phyloP scores from a whole-genome alignment of 73 alveolate species.

The Stentor coeruleus region DNA sequence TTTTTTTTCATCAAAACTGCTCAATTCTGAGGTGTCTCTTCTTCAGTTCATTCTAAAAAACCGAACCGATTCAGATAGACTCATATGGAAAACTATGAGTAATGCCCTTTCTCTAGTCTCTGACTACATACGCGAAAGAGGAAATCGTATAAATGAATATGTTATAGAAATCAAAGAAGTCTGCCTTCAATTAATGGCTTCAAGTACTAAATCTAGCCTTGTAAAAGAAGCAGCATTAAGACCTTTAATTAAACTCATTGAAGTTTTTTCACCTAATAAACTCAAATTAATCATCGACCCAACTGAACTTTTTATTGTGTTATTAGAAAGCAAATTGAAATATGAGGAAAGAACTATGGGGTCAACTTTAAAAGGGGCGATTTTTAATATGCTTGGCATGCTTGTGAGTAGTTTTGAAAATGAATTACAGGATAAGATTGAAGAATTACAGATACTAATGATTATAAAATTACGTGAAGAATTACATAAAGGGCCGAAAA shows the following conservation, averaged over 20 bases:
- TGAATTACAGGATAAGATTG: not conserved
- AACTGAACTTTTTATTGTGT: not conserved
- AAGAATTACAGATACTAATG: constrained; percentile 1
- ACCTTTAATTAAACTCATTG: constrained; percentile 8
- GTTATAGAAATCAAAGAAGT: constrained; percentile 13
- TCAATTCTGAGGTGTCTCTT: constrained; percentile 28
- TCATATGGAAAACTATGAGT: not conserved
- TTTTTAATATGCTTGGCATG: constrained; percentile 18
- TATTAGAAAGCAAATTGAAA: not conserved
- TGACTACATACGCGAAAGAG: not conserved
- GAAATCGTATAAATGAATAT: not conserved
- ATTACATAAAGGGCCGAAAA: constrained; percentile 6
- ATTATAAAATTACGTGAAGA: not conserved
- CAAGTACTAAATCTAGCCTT: constrained; percentile 7
- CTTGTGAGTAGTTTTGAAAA: not conserved
- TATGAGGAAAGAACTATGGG: constrained; percentile 18
- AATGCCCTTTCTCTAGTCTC: constrained; percentile 3
- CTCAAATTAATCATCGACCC: constrained; percentile 10
- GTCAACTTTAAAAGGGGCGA: constrained; percentile 4
- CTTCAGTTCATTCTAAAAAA: constrained; percentile 10
- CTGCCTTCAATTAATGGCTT: constrained; percentile 26
- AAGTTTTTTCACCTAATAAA: not conserved
- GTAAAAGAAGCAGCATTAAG: constrained; percentile 24
- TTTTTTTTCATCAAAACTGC: constrained; percentile 18
- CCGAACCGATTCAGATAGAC: constrained; percentile 12